Evolutionary conservation across 805 yeast species (phyloP).

Genomic region (Yarrowia deformans): DNA sequence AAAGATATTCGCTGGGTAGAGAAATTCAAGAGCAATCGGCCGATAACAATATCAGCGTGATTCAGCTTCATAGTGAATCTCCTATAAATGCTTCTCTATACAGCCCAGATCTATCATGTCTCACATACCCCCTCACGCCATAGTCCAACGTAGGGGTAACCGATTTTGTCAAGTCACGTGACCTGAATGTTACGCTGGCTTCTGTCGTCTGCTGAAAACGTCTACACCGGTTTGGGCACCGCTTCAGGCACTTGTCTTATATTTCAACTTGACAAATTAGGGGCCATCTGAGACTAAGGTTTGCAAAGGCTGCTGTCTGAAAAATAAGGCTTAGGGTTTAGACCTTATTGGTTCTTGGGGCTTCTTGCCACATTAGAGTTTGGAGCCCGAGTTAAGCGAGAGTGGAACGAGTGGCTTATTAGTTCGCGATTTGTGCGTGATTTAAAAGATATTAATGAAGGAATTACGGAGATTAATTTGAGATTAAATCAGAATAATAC

Average conservation of each 20-base stretch:
- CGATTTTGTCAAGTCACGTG: no score
- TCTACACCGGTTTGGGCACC: background rate
- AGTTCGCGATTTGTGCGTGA: slow-evolving; percentile 9
- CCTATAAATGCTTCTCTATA: no score
- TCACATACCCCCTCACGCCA: background rate
- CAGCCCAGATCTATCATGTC: no score
- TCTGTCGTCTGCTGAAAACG: no score
- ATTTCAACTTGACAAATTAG: background rate
- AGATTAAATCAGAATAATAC: background rate
- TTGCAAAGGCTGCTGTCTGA: background rate
- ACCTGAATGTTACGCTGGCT: no score
- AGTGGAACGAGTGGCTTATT: slow-evolving; percentile 1
- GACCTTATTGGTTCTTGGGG: background rate
- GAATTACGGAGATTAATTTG: background rate
- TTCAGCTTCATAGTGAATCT: no score
- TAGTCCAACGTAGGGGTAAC: no score
- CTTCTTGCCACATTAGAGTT: background rate
- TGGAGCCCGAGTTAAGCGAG: slow-evolving; percentile 5
- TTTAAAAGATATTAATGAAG: background rate
- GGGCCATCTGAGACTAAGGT: background rate
- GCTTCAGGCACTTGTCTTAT: background rate
- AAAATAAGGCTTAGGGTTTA: background rate
- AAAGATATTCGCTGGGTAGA: background rate
- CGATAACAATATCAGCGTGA: no score
- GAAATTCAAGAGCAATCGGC: background rate